Evolutionary conservation across 2,329 filamentous ascomycete genomes (phyloP), one percentile per base, ranked within the genome.

Genomic region (Talaromyces sp.): DNA sequence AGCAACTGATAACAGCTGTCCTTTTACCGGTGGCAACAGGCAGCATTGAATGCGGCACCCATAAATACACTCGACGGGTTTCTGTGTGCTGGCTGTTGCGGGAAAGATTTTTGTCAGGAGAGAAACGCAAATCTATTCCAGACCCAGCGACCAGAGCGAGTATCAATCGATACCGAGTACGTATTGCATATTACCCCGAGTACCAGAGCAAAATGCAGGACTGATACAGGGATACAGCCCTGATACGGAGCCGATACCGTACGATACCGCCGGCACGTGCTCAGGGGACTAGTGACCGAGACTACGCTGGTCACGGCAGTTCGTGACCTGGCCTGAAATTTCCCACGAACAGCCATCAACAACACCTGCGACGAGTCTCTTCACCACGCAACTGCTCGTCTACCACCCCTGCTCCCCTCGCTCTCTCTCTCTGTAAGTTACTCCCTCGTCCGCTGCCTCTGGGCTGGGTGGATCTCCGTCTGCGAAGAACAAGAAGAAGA

Each of bases 241-340:
- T 17, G 35, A 38, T 38, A 38, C 35, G 1, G 14, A 1, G 17
- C 35, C 14, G 35, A 38, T 38, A 38, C 35, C n/a, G 17, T 7
- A 38, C 35, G 6, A 5, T 38, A 38, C 17, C 2, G 14, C 8
- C 35, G 27, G 51, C 59, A 57, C 55, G 56, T 58, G 59, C 49
- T 46, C 35, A 60, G 27, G 27, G 43, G 26, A 29, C 49, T 52
- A 29, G 71, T 74, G 71, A 74, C 72, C 64, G 66, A 71, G 66
- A 69, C 73, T 74, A 75, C 73, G 72, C 73, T 66, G 69, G 65
- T 67, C 68, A 67, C 69, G 67, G 70, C 69, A 73, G 65, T 69
- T 71, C 70, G 68, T 66, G 67, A 68, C 67, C 70, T 69, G 71
- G 70, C 64, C 71, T 71, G 69, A 73, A 73, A 69, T 69, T 69